These are phyloP conservation scores for Spathaspora sp. DNA, from an alignment of 1,139 yeast genomes.

Conservation along the genomic window DNA sequence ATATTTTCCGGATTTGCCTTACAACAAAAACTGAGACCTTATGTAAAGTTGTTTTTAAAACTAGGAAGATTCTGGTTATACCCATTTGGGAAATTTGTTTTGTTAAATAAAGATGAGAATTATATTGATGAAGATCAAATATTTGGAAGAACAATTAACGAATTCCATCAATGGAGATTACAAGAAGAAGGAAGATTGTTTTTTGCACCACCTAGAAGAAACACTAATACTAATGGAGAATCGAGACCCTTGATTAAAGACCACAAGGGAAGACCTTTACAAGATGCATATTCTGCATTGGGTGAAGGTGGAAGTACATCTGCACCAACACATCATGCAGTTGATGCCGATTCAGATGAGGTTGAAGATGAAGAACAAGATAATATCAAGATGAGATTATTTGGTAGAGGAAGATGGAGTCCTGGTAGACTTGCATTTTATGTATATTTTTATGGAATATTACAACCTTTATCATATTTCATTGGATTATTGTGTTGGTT, in stretches of 20 bases:
- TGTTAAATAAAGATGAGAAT: conserved; percentile 73
- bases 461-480: conserved; percentile 65
- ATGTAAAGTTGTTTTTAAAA: conserved; percentile 60
- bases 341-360: background rate
- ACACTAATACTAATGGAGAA: conserved; percentile 34
- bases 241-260: conserved; percentile 43
- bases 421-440: conserved; percentile 79
- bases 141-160: conserved; percentile 82
- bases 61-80: conserved; percentile 70
- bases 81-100: conserved; percentile 91
- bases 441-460: conserved; percentile 62
- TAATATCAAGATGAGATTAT: conserved; percentile 58
- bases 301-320: conserved; percentile 15
- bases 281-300: conserved; percentile 40
- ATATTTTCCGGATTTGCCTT: conserved; percentile 50
- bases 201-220: conserved; percentile 62
- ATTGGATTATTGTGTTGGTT: conserved; percentile 75
- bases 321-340: conserved; percentile 3
- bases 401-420: conserved; percentile 95
- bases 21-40: conserved; percentile 41
- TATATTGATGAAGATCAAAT: conserved; percentile 85
- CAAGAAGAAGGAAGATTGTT: conserved; percentile 72
- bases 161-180: conserved; percentile 86
- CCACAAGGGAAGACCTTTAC: conserved; percentile 43
- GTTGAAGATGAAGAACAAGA: conserved; percentile 21